Base-by-base conservation (phyloP, 1,284 basidiomycete genomes). In the Cryptococcus sp. region DNA sequence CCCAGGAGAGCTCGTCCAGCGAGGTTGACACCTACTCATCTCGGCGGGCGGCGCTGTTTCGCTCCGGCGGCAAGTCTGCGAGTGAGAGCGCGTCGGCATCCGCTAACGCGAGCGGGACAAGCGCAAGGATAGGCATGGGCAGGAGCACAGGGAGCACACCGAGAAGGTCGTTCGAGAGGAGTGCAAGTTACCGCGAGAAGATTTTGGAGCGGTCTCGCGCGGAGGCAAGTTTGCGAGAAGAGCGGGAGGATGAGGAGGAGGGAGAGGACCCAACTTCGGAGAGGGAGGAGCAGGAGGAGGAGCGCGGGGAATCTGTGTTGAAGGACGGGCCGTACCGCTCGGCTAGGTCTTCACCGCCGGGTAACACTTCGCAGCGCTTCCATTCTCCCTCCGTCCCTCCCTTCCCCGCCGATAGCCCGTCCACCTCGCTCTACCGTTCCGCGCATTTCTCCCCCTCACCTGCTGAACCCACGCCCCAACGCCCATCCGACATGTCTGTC, bases 41-140 rank as follows among this genome's bases (percentile, higher is more conserved):
- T 3, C 49, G 66, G n/a, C 54, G 69, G 39, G 60, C 63, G 20
- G 56, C 61, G 4, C 45, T 70, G 23, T 69, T 71, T 50, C 59
- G 70, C 5, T 63, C 65, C 0, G 57, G 61, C 3, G 46, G 53
- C n/a, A 58, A 60, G 20, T 50, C 50, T 18, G n/a, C 28, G 37
- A 53, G 53, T 24, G 21, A n/a, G 38, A 39, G 43, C 21, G 16
- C 45, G 46, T 38, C 36, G 7, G 36, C 38, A 36, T 20, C 9
- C 5, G 28, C 28, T 4, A 33, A 33, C 28, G 28, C 28, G 28
- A 33, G 28, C 28, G 28, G 5, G 28, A 33, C 5, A 4, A 9
- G 28, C 9, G 28, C 28, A 33, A 9, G 28, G 9, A 33, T 9
- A 33, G 28, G 28, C 5, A 33, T 33, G 28, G 28, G 28, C 33